Percentiles rank a stretch among this genome's conserved stretches.
phyloP scores from a whole-genome alignment of 129 eudicot species.

The Helianthus tuberosus region DNA sequence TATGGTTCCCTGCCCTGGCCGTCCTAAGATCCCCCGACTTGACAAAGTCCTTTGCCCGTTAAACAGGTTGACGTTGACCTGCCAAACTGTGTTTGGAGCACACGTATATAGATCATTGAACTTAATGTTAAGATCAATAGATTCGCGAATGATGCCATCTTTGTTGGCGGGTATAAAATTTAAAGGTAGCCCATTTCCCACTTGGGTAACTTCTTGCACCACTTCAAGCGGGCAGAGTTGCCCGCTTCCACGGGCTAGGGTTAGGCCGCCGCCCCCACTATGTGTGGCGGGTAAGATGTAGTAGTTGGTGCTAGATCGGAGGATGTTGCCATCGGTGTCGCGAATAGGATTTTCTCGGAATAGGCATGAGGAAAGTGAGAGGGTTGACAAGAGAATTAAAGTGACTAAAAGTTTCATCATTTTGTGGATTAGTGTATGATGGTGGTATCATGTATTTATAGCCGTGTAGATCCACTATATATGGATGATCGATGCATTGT shows the following conservation, averaged over 20 bases:
- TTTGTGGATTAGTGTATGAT: conserved; percentile 15
- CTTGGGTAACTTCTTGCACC: conserved; percentile 36
- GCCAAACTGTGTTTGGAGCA: conserved; percentile 44
- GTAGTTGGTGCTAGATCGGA: conserved; percentile 43
- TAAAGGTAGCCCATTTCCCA: conserved; percentile 21
- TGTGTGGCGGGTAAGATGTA: conserved; percentile 56
- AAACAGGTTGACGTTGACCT: conserved; percentile 27
- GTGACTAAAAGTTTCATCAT: conserved; percentile 23
- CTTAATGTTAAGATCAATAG: conserved; percentile 54
- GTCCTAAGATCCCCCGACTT: conserved; percentile 48
- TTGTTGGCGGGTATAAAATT: conserved; percentile 42
- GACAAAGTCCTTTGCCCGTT: conserved; percentile 30
- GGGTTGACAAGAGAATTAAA: conserved; percentile 27
- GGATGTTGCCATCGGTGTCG: conserved; percentile 41
- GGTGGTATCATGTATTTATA: conserved; percentile 19
- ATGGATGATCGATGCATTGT: neutral
- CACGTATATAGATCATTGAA: conserved; percentile 35
- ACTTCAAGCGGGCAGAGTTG: conserved; percentile 37
- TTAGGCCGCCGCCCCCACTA: conserved; percentile 60
- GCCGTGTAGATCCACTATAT: neutral
- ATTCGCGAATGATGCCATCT: conserved; percentile 44
- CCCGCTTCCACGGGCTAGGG: conserved; percentile 14
- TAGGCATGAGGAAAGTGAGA: conserved; percentile 27
- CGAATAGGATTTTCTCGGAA: conserved; percentile 37
- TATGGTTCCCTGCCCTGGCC: conserved; percentile 49